phyloP scores from a whole-genome alignment of 2,329 filamentous ascomycete species.

The Verticillium nonalfalfae region DNA sequence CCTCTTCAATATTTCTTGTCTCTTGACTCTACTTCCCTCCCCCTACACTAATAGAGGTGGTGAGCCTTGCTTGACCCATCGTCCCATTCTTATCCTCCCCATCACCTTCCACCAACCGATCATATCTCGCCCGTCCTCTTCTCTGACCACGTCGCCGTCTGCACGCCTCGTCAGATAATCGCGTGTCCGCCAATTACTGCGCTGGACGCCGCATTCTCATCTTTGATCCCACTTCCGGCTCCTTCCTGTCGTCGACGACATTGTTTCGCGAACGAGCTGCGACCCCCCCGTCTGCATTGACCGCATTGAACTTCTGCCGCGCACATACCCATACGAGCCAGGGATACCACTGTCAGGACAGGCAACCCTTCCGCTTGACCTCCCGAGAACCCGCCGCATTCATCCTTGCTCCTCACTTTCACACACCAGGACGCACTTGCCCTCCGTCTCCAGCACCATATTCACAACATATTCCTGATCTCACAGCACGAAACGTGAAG shows the following conservation, averaged over 20 bases:
- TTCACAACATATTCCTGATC: not conserved
- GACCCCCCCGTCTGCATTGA: not conserved
- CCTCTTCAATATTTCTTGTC: conserved; percentile 3
- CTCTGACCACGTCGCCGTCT: not conserved
- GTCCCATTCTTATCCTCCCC: not conserved
- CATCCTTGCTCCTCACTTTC: not conserved
- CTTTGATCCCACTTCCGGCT: not conserved
- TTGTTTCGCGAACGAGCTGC: not conserved
- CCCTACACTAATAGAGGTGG: conserved; percentile 1
- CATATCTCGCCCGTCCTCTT: not conserved
- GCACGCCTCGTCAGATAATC: not conserved
- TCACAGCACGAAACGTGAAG: conserved; percentile 14
- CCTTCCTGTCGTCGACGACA: not conserved
- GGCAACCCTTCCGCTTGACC: not conserved
- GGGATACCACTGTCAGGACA: not conserved
- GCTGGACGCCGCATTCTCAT: conserved; percentile 1
- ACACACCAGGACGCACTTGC: not conserved
- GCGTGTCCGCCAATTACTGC: not conserved
- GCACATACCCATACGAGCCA: not conserved
- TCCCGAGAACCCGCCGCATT: not conserved
- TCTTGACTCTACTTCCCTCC: not conserved
- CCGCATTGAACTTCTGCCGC: not conserved
- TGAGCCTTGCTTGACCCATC: not conserved
- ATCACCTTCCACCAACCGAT: not conserved
- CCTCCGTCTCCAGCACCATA: not conserved